phyloP scores from a whole-genome alignment of 2,329 filamentous ascomycete species.

The Falciphora oryzae region DNA sequence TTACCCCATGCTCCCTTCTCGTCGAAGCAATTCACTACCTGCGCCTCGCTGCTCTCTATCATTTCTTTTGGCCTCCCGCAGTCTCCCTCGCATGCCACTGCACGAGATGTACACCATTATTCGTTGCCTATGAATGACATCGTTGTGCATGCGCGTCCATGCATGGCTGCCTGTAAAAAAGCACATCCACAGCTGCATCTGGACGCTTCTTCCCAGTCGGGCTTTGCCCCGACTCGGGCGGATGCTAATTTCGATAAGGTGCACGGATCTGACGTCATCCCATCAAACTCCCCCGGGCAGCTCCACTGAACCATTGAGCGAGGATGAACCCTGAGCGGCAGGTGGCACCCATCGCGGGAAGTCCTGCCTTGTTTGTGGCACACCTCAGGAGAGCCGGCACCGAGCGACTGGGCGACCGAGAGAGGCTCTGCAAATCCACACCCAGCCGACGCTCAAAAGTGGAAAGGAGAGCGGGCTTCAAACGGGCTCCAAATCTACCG shows the following conservation, averaged over 20 bases:
- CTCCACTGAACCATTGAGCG: background rate
- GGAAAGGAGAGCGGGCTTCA: background rate
- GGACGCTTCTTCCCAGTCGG: background rate
- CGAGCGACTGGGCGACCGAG: background rate
- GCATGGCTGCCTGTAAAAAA: background rate
- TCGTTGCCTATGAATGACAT: background rate
- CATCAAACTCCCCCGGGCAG: background rate
- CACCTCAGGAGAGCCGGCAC: background rate
- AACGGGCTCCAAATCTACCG: background rate
- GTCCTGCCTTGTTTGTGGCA: background rate
- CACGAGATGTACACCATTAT: background rate
- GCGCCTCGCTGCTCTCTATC: no score
- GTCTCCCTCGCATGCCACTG: no score
- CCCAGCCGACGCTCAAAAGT: background rate
- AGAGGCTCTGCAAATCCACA: background rate
- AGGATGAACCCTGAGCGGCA: background rate
- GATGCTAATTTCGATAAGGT: background rate
- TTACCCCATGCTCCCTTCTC: background rate
- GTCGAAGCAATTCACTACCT: no score
- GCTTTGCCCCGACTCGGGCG: background rate
- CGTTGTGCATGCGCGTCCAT: background rate
- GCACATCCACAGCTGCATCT: background rate
- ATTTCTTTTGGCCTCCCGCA: no score
- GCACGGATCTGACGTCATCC: background rate
- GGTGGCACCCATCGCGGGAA: background rate